Evolutionary conservation across 352 stramenopile species (phyloP).

Genomic region (Globisporangium orthogonon): DNA sequence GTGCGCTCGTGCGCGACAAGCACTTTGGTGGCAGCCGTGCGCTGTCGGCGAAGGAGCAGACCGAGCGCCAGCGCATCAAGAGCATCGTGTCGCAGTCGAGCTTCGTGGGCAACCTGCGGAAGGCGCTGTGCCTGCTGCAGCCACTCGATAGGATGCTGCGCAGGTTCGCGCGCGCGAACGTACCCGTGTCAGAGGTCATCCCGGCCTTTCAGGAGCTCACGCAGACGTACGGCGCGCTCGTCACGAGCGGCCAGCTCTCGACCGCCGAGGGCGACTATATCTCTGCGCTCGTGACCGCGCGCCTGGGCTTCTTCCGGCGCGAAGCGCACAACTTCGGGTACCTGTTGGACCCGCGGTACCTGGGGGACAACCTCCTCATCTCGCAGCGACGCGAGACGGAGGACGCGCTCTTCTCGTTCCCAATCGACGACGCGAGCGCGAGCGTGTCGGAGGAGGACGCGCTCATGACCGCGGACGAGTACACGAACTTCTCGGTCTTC

Average conservation of each 20-base stretch:
- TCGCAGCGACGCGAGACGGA: neutral
- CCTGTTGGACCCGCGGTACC: constrained; percentile 3
- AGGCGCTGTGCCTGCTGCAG: neutral
- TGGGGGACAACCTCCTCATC: neutral
- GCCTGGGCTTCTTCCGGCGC: neutral
- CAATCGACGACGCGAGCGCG: neutral
- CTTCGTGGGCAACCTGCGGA: neutral
- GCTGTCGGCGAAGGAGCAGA: neutral
- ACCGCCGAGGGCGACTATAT: neutral
- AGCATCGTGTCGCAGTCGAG: neutral
- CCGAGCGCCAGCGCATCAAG: neutral
- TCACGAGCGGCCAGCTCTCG: neutral
- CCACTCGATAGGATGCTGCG: neutral
- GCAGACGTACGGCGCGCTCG: neutral
- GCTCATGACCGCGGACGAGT: neutral
- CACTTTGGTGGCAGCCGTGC: neutral
- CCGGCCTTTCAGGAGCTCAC: constrained; percentile 2
- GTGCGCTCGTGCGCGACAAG: neutral
- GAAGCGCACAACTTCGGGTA: constrained; percentile 3
- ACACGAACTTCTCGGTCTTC: constrained; percentile 1
- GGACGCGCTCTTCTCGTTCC: neutral
- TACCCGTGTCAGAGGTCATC: neutral
- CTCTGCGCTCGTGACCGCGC: neutral
- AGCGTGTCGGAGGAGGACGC: neutral
- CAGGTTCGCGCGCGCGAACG: neutral